Conservation (phyloP, 2,329 filamentous ascomycete genomes). For the Chrysoporthe puriensis region DNA sequence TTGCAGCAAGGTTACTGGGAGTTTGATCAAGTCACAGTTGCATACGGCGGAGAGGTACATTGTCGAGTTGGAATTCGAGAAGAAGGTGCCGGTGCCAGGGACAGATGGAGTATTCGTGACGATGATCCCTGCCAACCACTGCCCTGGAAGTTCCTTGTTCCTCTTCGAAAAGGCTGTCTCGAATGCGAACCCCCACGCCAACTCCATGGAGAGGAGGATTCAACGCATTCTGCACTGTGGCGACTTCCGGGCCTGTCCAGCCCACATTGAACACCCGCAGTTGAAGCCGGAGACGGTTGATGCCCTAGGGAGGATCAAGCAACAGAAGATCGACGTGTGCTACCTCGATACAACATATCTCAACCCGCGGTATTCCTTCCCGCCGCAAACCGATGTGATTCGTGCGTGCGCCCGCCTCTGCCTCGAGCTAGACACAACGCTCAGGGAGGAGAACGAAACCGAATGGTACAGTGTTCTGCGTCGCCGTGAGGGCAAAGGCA, state of each 20-base stretch:
- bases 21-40: slow-evolving; percentile 84
- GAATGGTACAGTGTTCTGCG: slow-evolving; percentile 51
- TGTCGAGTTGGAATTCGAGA: slow-evolving; percentile 82
- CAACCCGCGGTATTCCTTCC: slow-evolving; percentile 93
- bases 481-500: slow-evolving; percentile 33
- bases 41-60: slow-evolving; percentile 86
- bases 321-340: slow-evolving; percentile 92
- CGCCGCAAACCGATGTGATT: slow-evolving; percentile 85
- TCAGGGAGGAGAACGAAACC: slow-evolving; percentile 45
- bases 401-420: slow-evolving; percentile 86
- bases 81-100: slow-evolving; percentile 74
- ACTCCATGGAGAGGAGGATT: slow-evolving; percentile 54
- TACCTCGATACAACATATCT: slow-evolving; percentile 98
- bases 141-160: slow-evolving; percentile 91
- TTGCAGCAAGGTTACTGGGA: slow-evolving; percentile 90
- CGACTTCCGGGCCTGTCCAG: slow-evolving; percentile 89
- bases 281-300: slow-evolving; percentile 77
- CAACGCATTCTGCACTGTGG: slow-evolving; percentile 93
- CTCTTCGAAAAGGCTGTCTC: slow-evolving; percentile 81
- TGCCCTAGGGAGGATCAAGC: slow-evolving; percentile 67
- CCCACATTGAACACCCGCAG: slow-evolving; percentile 80
- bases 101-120: slow-evolving; percentile 85
- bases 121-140: slow-evolving; percentile 97
- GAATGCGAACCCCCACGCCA: slow-evolving; percentile 13
- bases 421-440: slow-evolving; percentile 48